A percentile compares a stretch with the other conserved stretches of the same genome.
Conservation (phyloP, 176 grass and related monocot species). For the sorghum (Sorghum bicolor) region DNA sequence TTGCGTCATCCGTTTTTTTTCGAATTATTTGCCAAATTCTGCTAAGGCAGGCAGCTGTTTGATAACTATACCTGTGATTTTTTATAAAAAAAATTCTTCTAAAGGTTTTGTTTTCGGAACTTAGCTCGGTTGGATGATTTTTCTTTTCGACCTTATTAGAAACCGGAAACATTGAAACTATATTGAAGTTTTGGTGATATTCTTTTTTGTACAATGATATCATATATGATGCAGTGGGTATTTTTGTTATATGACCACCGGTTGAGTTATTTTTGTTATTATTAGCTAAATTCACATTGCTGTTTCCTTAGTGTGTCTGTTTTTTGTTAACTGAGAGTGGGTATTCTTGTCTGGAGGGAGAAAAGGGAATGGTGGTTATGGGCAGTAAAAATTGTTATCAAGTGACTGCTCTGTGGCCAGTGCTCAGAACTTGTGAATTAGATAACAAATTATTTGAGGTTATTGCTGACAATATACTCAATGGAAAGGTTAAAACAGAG, state of each 20-base stretch:
- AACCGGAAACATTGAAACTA: neutral
- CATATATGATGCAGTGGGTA: neutral
- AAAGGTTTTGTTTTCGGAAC: neutral
- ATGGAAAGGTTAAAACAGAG: neutral
- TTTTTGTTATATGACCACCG: no score
- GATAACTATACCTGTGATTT: neutral
- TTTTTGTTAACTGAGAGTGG: neutral
- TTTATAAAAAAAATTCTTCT: neutral
- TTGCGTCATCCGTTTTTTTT: neutral
- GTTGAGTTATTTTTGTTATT: neutral
- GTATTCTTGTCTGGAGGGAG: neutral
- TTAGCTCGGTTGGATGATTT: neutral
- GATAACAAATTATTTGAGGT: neutral
- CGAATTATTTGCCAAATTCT: neutral
- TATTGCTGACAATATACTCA: neutral
- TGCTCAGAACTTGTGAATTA: neutral
- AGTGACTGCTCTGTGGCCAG: neutral
- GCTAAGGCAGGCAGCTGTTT: neutral
- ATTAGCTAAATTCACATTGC: neutral
- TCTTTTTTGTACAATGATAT: neutral
- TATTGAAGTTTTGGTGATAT: neutral
- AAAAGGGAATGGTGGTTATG: neutral
- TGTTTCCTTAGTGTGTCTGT: neutral
- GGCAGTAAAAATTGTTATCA: neutral
- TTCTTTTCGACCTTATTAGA: neutral